Evolutionary conservation across 2,329 filamentous ascomycete genomes (phyloP).

Genomic region (Ascochyta pisi): DNA sequence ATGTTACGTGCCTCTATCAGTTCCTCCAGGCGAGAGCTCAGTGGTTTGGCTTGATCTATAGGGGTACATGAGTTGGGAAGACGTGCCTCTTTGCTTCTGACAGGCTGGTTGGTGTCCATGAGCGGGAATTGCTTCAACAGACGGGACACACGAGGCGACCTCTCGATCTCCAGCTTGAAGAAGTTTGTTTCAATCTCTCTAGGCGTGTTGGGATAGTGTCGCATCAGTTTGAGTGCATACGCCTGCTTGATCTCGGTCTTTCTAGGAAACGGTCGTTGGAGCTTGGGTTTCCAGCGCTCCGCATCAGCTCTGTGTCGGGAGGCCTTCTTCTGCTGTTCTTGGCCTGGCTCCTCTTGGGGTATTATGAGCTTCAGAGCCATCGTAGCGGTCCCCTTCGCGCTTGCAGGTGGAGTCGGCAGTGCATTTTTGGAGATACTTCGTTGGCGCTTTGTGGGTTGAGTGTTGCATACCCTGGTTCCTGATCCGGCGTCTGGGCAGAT

Average conservation of each 20-base stretch:
- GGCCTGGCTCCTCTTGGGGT: slow-evolving; percentile 10
- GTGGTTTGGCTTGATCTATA: not conserved
- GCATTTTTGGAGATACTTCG: not conserved
- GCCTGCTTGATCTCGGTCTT: slow-evolving; percentile 25
- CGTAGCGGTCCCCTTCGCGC: slow-evolving; percentile 4
- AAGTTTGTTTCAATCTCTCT: slow-evolving; percentile 11
- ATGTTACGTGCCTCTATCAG: not conserved
- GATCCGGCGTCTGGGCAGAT: not conserved
- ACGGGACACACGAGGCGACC: slow-evolving; percentile 23
- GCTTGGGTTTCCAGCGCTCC: slow-evolving; percentile 26
- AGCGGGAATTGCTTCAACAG: slow-evolving; percentile 24
- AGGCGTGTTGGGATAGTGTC: slow-evolving; percentile 26
- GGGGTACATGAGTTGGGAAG: not conserved
- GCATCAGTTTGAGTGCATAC: slow-evolving; percentile 33
- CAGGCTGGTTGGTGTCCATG: not conserved
- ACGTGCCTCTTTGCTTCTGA: not conserved
- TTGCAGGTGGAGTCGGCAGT: slow-evolving; percentile 19
- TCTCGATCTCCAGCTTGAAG: slow-evolving; percentile 26
- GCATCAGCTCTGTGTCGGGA: slow-evolving; percentile 25
- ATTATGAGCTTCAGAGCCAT: slow-evolving; percentile 26
- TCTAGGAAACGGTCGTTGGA: slow-evolving; percentile 22
- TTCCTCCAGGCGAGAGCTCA: not conserved
- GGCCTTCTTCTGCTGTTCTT: slow-evolving; percentile 17
- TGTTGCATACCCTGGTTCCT: not conserved
- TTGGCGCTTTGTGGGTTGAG: not conserved